Evolutionary conservation across 352 stramenopile genomes (phyloP).

Genomic region (Globisporangium spinosum): DNA sequence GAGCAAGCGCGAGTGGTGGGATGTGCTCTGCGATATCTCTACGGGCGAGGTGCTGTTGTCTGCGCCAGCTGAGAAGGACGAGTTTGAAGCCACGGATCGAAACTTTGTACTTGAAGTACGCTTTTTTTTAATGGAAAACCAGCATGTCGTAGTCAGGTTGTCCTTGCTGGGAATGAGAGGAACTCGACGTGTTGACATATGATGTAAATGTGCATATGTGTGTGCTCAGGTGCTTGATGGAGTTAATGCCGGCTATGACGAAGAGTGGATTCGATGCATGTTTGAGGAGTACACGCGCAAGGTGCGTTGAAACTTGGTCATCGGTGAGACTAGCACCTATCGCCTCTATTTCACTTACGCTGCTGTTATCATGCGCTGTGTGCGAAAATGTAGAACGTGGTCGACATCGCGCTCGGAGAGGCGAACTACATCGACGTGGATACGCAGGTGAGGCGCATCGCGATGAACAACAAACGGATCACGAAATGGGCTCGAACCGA

Average conservation of each 20-base stretch:
- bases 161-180: not conserved
- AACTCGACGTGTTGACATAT: not conserved
- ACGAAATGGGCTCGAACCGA: constrained; percentile 84
- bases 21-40: constrained; percentile 86
- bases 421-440: constrained; percentile 75
- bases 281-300: constrained; percentile 88
- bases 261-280: constrained; percentile 86
- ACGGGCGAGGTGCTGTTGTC: constrained; percentile 74
- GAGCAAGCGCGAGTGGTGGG: constrained; percentile 89
- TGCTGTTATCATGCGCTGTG: not conserved
- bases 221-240: constrained; percentile 66
- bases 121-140: not conserved
- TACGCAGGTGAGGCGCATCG: constrained; percentile 63
- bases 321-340: not conserved
- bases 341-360: not conserved
- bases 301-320: constrained; percentile 17
- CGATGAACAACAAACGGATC: constrained; percentile 86
- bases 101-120: constrained; percentile 71
- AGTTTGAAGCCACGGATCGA: constrained; percentile 64
- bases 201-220: not conserved
- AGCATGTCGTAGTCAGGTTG: not conserved
- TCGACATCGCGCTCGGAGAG: constrained; percentile 76
- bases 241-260: constrained; percentile 70
- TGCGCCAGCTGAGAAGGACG: constrained; percentile 57
- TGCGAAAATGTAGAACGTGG: constrained; percentile 43